Conservation (phyloP, 1,284 basidiomycete genomes). For the Puccinia horiana region DNA sequence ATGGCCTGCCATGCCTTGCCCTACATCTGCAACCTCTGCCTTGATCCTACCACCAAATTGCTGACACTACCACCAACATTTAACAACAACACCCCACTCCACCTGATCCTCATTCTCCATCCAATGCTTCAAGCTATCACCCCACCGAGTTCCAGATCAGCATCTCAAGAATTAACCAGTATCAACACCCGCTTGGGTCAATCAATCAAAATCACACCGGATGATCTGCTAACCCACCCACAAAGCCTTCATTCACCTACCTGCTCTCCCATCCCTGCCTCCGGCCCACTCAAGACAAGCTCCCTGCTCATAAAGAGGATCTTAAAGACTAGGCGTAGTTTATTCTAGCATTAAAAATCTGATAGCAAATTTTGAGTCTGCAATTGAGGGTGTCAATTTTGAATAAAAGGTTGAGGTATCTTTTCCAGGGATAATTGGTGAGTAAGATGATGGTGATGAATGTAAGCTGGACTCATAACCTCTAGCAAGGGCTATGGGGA, state of each 20-base stretch:
- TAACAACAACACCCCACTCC: neutral
- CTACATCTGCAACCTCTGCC: conserved; percentile 36
- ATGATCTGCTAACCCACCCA: conserved; percentile 27
- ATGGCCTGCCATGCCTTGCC: conserved; percentile 46
- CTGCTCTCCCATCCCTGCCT: neutral
- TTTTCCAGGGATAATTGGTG: too few relatives aligned
- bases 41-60: neutral
- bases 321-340: too few relatives aligned
- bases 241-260: conserved; percentile 40
- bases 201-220: conserved; percentile 35
- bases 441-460: too few relatives aligned
- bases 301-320: too few relatives aligned
- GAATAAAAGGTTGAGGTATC: too few relatives aligned
- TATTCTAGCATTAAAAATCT: too few relatives aligned
- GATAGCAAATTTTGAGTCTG: too few relatives aligned
- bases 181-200: neutral
- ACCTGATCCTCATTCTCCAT: too few relatives aligned
- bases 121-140: neutral
- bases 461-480: too few relatives aligned
- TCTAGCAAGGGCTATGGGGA: too few relatives aligned
- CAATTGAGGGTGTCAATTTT: too few relatives aligned
- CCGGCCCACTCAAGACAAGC: neutral
- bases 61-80: neutral
- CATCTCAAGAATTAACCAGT: neutral
- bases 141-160: neutral